Evolutionary conservation across 192 early-diverging fungal genomes (phyloP).

Genomic region (Linnemannia exigua): DNA sequence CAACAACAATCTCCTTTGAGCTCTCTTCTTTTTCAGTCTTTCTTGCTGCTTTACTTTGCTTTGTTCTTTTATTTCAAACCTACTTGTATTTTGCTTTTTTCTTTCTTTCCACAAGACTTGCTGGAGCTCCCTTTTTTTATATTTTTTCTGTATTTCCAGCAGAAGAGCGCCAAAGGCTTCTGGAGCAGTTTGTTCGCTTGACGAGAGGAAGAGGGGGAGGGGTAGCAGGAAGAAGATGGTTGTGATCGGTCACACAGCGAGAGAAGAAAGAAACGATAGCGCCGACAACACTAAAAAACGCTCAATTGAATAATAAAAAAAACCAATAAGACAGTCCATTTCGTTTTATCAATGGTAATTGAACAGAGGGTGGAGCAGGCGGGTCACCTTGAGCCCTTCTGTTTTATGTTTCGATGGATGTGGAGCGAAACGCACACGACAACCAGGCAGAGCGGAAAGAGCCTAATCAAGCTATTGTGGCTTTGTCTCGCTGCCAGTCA

Average conservation of each 20-base stretch:
- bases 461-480: neutral
- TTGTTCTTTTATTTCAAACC: neutral
- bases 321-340: neutral
- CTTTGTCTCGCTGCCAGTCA: constrained; percentile 1
- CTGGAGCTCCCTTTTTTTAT: neutral
- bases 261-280: neutral
- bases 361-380: neutral
- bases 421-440: neutral
- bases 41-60: neutral
- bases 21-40: constrained; percentile 4
- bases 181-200: neutral
- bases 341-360: neutral
- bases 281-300: neutral
- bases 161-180: neutral
- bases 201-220: neutral
- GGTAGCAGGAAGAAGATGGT: neutral
- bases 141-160: constrained; percentile 1
- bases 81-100: neutral
- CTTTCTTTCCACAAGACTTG: neutral
- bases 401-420: neutral
- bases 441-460: neutral
- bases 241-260: neutral
- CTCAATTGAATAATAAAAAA: neutral
- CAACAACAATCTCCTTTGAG: neutral
- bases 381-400: neutral